Percentiles rank a stretch among this genome's conserved stretches.
Evolutionary conservation across 1,284 basidiomycete species (phyloP).

Genomic region (Phellopilus nigrolimitatus): DNA sequence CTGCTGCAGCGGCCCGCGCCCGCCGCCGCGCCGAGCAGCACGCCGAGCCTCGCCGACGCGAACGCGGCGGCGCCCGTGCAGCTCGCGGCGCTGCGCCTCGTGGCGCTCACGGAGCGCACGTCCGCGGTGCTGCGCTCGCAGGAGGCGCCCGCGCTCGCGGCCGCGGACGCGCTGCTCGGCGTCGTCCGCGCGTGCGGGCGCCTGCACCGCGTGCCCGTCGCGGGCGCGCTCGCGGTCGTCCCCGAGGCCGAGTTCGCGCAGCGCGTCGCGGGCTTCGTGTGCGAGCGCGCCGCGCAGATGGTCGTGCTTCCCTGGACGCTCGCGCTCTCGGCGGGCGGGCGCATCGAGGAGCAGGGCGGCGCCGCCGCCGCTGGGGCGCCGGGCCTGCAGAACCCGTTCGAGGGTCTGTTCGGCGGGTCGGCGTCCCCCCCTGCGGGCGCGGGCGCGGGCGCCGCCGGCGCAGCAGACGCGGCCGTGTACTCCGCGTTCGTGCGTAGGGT

Average conservation of each 20-base stretch:
- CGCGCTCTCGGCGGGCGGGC: conserved; percentile 7
- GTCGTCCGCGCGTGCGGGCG: conserved; percentile 81
- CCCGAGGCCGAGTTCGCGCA: conserved; percentile 64
- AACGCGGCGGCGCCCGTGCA: conserved; percentile 30
- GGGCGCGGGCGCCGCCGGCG: too few relatives aligned
- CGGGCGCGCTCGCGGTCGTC: conserved; percentile 63
- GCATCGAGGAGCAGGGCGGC: too few relatives aligned
- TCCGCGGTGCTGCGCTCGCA: conserved; percentile 83
- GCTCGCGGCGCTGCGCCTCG: conserved; percentile 78
- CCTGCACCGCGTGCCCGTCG: conserved; percentile 65
- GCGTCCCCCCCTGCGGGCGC: too few relatives aligned
- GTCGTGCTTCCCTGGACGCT: conserved; percentile 75
- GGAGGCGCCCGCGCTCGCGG: conserved; percentile 62
- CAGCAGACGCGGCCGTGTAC: conserved; percentile 46
- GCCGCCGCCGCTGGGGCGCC: too few relatives aligned
- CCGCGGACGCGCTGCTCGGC: conserved; percentile 75
- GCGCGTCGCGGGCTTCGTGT: conserved; percentile 63
- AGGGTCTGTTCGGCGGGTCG: conserved; percentile 16
- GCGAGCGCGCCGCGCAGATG: conserved; percentile 60
- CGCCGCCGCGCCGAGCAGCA: conserved; percentile 5
- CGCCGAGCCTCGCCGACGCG: conserved; percentile 6
- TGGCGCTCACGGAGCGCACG: conserved; percentile 84
- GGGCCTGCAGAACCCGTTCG: conserved; percentile 33
- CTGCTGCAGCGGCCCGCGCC: conserved; percentile 41
- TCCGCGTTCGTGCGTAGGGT: conserved; percentile 79